These are phyloP conservation scores for Pezicula radicicola DNA, from an alignment of 2,329 filamentous ascomycete genomes.

Conservation along the genomic window DNA sequence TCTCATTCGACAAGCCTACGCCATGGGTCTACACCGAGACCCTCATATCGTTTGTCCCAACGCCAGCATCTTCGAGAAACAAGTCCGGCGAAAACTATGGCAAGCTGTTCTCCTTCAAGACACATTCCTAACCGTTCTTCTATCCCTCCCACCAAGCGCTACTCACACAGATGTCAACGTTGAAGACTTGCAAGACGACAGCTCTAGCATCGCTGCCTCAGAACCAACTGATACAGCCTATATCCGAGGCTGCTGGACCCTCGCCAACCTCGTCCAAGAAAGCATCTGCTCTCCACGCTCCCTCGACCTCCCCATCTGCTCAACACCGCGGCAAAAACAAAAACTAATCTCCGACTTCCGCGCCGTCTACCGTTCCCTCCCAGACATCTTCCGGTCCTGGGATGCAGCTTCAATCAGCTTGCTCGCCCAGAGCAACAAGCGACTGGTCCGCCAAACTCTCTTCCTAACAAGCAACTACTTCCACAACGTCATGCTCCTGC, in stretches of 20 bases:
- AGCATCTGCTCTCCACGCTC: conserved; percentile 73
- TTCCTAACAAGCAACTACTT: conserved; percentile 82
- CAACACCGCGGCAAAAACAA: conserved; percentile 65
- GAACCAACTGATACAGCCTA: conserved; percentile 67
- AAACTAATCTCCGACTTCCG: conserved; percentile 69
- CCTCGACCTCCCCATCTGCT: conserved; percentile 68
- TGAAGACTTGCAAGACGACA: conserved; percentile 68
- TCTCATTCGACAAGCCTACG: conserved; percentile 73
- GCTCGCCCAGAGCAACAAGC: conserved; percentile 53
- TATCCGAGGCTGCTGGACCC: conserved; percentile 67
- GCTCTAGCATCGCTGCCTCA: conserved; percentile 51
- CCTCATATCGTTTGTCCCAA: conserved; percentile 70
- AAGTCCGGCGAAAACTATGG: conserved; percentile 77
- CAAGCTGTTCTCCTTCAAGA: conserved; percentile 79
- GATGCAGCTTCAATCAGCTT: conserved; percentile 59
- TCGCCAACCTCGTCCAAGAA: conserved; percentile 76
- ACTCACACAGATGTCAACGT: conserved; percentile 78
- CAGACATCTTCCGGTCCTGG: conserved; percentile 66
- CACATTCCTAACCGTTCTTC: conserved; percentile 74
- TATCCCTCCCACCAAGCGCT: conserved; percentile 73
- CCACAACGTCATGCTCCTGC: conserved; percentile 78
- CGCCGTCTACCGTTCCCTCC: conserved; percentile 70
- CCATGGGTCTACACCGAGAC: conserved; percentile 77
- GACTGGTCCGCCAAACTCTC: conserved; percentile 70
- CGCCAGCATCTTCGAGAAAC: conserved; percentile 69